Evolutionary conservation across 371 early-diverging fungal species (phyloP).

Genomic region (Mucor circinelloides): DNA sequence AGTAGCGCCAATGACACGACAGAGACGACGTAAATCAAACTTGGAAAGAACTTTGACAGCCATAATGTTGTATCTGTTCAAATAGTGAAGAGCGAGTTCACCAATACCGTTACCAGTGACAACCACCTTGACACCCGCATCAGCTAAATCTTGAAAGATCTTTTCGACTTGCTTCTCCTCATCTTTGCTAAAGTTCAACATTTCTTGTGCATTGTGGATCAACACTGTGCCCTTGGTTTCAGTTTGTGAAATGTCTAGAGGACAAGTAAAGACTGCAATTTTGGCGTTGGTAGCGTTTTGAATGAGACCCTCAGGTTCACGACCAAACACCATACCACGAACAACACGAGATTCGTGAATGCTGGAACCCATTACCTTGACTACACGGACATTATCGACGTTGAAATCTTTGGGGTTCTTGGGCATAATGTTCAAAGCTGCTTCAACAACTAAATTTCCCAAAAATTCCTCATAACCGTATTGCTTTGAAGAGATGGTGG

Average conservation of each 20-base stretch:
- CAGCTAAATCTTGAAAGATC: constrained; percentile 87
- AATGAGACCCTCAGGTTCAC: constrained; percentile 87
- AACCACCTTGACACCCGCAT: constrained; percentile 92
- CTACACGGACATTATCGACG: constrained; percentile 95
- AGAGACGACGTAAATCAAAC: constrained; percentile 94
- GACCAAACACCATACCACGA: constrained; percentile 98
- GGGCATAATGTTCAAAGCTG: constrained; percentile 92
- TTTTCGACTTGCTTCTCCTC: constrained; percentile 83
- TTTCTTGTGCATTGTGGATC: constrained; percentile 95
- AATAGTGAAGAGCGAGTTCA: constrained; percentile 93
- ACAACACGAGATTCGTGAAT: constrained; percentile 93
- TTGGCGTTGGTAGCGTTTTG: constrained; percentile 82
- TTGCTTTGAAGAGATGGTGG: constrained; percentile 90
- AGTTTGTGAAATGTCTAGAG: constrained; percentile 94
- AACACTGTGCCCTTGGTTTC: constrained; percentile 99
- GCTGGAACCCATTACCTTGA: constrained; percentile 96
- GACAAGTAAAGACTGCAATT: constrained; percentile 97
- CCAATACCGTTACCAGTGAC: constrained; percentile 91
- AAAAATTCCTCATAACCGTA: constrained; percentile 93
- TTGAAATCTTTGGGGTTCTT: constrained; percentile 85
- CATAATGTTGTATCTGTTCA: constrained; percentile 90
- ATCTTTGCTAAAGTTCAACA: constrained; percentile 96
- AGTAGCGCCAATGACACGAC: constrained; percentile 93
- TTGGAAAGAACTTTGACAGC: constrained; percentile 92
- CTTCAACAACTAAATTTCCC: constrained; percentile 81